Evolutionary conservation across 352 stramenopile genomes (phyloP).

Genomic region (Phytophthora syringae): DNA sequence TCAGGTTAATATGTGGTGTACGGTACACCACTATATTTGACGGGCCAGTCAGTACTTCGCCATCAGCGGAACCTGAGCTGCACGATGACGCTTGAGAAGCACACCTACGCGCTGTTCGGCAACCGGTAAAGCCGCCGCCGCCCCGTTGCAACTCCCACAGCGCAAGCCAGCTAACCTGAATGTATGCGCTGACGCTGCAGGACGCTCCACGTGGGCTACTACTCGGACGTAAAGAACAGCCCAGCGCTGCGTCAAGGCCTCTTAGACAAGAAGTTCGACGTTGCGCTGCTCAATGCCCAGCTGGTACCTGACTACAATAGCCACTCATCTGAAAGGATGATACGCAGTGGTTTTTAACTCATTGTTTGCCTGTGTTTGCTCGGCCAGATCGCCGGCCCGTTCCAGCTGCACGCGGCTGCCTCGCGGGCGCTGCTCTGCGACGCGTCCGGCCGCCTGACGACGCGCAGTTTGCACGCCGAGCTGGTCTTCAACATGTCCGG

Average conservation of each 20-base stretch:
- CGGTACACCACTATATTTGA: not conserved
- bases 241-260: slow-evolving; percentile 58
- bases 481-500: slow-evolving; percentile 89
- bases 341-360: not conserved
- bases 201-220: slow-evolving; percentile 78
- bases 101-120: slow-evolving; percentile 72
- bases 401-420: slow-evolving; percentile 79
- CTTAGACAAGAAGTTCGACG: slow-evolving; percentile 72
- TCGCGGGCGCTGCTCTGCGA: slow-evolving; percentile 76
- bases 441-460: slow-evolving; percentile 59
- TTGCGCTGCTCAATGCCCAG: slow-evolving; percentile 76
- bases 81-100: slow-evolving; percentile 55
- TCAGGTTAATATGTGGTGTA: no score
- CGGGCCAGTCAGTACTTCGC: not conserved
- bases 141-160: not conserved
- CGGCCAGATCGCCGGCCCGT: slow-evolving; percentile 71
- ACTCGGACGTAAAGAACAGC: slow-evolving; percentile 78
- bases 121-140: slow-evolving; percentile 42
- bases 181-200: slow-evolving; percentile 30
- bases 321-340: slow-evolving; percentile 3
- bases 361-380: slow-evolving; percentile 4
- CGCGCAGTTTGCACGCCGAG: slow-evolving; percentile 82
- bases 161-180: not conserved
- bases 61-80: not conserved
- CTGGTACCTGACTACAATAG: slow-evolving; percentile 43